Evolutionary conservation across 2,329 filamentous ascomycete species (phyloP).

Genomic region (Didymella sp.): DNA sequence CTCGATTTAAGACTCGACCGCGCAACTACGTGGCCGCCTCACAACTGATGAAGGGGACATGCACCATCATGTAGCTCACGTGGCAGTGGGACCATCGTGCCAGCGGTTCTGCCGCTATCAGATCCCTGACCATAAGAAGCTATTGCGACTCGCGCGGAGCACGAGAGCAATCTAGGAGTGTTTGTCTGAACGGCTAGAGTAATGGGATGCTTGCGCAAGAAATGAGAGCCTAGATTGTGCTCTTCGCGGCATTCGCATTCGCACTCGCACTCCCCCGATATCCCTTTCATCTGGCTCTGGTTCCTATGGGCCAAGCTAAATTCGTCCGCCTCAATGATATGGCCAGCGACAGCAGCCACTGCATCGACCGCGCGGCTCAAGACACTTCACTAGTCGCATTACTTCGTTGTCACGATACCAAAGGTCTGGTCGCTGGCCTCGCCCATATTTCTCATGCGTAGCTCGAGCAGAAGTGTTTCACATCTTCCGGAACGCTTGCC

Average conservation of each 20-base stretch:
- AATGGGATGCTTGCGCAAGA: constrained; percentile 6
- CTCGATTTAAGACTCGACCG: background rate
- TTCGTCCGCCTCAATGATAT: no score
- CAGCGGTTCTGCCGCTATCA: background rate
- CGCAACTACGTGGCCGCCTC: background rate
- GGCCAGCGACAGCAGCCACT: background rate
- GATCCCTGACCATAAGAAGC: background rate
- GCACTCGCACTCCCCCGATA: background rate
- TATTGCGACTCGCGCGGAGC: no score
- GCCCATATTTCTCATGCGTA: background rate
- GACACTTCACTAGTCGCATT: background rate
- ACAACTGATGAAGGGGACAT: background rate
- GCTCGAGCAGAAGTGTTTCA: constrained; percentile 3
- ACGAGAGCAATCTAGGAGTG: no score
- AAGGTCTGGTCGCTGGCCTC: no score
- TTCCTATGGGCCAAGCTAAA: no score
- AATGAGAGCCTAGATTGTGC: background rate
- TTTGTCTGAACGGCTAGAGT: no score
- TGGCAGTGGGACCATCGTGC: constrained; percentile 1
- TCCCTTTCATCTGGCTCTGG: background rate
- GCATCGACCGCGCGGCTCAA: constrained; percentile 7
- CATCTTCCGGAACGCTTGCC: constrained; percentile 3
- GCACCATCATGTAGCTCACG: constrained; percentile 2
- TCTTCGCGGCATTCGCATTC: background rate
- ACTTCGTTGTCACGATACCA: background rate